Evolutionary conservation across 2,329 filamentous ascomycete genomes (phyloP), one percentile per base, ranked within the genome.

Genomic region (Microsporum audouinii): DNA sequence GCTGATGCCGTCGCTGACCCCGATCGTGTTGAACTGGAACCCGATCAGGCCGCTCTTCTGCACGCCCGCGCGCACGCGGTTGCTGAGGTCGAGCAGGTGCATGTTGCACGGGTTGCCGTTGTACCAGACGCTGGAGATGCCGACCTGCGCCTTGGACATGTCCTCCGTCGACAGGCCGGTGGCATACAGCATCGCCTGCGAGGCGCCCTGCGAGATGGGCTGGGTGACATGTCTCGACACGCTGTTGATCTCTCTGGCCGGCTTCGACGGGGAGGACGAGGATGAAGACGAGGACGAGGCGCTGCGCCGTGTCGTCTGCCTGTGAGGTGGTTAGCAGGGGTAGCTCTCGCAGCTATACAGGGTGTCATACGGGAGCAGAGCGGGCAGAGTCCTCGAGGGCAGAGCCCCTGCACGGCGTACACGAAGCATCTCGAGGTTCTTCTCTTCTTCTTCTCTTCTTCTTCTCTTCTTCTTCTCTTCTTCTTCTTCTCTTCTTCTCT

Each of bases 41-140:
- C 91, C 90, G 63, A 95, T 82, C 64, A 99, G 81, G 27, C 90
- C 89, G 34, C 91, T 88, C 69, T 87, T 80, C 68, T 85, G 77
- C 36, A 89, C 87, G 64, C 86, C 84, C 71, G 88, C 82, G 67
- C 84, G 86, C 66, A 96, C 88, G 65, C 87, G 79, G 73, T 87
- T 81, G 72, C 89, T 95, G 63, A 99, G 84, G 71, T 95, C 89
- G 76, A 99, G 82, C 64, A 99, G 80, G 76, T 99, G 94, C 92
- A 96, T 99, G 79, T 99, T 99, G 81, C 94, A 99, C 31, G 94
- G 94, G 78, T 99, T 99, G 62, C 94, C 94, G 68, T 90, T 88
- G 78, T 92, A 96, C 94, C 94, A 99, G 63, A 97, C 91, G 4
- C 91, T 96, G 47, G 92, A 95, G 73, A 99, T 97, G 67, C 94